Evolutionary conservation across 306 rosid genomes (phyloP).

Genomic region (Styphnolobium japonicum): DNA sequence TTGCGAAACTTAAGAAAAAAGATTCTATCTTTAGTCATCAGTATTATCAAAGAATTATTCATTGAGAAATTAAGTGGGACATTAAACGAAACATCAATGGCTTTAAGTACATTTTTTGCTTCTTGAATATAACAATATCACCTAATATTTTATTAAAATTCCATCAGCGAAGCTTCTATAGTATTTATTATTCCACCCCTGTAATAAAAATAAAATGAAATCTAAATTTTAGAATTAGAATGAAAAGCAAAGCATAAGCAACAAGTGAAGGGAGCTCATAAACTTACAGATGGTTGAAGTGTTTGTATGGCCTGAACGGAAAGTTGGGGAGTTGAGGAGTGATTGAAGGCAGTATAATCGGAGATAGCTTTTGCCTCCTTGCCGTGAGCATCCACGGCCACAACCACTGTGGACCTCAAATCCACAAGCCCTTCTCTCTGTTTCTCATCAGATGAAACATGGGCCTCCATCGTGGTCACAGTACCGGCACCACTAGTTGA

Average conservation of each 20-base stretch:
- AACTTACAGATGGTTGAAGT: slow-evolving; percentile 42
- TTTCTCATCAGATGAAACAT: neutral
- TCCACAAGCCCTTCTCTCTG: slow-evolving; percentile 26
- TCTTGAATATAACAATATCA: neutral
- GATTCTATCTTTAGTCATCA: neutral
- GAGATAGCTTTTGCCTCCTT: slow-evolving; percentile 48
- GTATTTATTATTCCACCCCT: neutral
- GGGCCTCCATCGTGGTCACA: neutral
- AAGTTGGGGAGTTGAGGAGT: slow-evolving; percentile 54
- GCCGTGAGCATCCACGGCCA: slow-evolving; percentile 18
- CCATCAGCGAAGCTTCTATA: neutral
- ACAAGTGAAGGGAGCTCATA: too few species aligned
- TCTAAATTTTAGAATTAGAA: neutral
- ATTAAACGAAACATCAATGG: neutral
- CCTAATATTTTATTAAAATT: neutral
- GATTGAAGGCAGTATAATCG: slow-evolving; percentile 42
- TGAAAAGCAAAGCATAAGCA: neutral
- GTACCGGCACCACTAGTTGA: neutral
- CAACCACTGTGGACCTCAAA: slow-evolving; percentile 36
- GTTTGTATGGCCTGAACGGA: slow-evolving; percentile 31
- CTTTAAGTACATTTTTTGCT: slow-evolving; percentile 16
- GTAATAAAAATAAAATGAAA: neutral
- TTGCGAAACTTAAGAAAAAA: neutral
- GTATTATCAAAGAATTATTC: neutral
- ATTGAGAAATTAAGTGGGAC: neutral